phyloP scores from a whole-genome alignment of 2,329 filamentous ascomycete species.

The Lithohypha guttulata region DNA sequence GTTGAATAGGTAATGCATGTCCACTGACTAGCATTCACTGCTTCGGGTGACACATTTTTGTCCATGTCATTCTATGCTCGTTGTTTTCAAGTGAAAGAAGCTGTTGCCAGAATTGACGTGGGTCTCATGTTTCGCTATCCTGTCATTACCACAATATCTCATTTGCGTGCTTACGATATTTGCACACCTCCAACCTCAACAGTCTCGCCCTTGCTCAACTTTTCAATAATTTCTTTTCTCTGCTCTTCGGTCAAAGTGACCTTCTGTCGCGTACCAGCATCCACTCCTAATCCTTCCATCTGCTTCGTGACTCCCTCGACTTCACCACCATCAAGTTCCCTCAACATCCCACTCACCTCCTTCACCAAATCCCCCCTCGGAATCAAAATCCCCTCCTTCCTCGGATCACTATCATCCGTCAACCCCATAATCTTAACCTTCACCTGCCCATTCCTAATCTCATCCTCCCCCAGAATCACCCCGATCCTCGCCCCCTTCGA shows the following conservation, averaged over 20 bases:
- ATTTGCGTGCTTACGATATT: not conserved
- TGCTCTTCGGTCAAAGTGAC: not conserved
- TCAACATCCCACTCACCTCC: slow-evolving; percentile 8
- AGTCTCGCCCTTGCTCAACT: not conserved
- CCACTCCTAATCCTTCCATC: not conserved
- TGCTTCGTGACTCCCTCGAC: not conserved
- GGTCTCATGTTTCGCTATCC: not conserved
- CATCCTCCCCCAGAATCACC: slow-evolving; percentile 83
- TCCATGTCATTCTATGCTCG: too few relatives aligned
- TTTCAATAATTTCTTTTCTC: not conserved
- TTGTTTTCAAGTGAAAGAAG: too few relatives aligned
- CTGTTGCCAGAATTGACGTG: not conserved
- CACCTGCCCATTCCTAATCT: slow-evolving; percentile 70
- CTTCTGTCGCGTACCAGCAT: not conserved
- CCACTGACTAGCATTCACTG: too few relatives aligned
- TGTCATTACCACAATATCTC: not conserved
- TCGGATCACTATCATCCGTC: slow-evolving; percentile 63
- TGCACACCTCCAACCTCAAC: slow-evolving; percentile 3
- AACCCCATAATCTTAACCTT: slow-evolving; percentile 80
- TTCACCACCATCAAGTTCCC: not conserved
- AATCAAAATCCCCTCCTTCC: slow-evolving; percentile 78
- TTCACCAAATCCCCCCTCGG: slow-evolving; percentile 33
- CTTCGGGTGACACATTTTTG: too few relatives aligned
- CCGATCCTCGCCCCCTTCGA: slow-evolving; percentile 68
- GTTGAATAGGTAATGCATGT: too few relatives aligned